Conservation (phyloP, 768 basidiomycete genomes). For the Mycena rebaudengoi region DNA sequence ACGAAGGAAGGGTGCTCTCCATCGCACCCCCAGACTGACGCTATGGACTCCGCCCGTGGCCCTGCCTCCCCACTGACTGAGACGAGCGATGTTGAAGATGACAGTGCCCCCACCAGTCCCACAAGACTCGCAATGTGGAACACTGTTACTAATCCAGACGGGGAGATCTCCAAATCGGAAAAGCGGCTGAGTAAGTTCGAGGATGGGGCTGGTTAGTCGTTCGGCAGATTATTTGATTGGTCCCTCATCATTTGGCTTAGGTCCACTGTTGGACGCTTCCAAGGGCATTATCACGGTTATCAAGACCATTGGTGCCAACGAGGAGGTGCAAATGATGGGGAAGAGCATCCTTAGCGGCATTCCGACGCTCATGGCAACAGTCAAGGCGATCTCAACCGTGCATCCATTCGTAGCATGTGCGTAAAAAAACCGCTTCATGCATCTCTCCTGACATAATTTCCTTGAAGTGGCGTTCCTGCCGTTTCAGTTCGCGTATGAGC, state of each 20-base stretch:
- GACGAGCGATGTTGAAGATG: no score
- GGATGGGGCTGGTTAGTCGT: neutral
- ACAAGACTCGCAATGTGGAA: neutral
- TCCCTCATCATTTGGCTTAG: neutral
- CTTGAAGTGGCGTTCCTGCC: constrained; percentile 6
- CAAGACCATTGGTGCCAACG: constrained; percentile 3
- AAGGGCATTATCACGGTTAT: neutral
- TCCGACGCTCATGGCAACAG: neutral
- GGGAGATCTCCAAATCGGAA: no score
- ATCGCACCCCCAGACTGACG: no score
- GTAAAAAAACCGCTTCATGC: neutral
- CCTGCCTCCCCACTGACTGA: no score
- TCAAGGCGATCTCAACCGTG: neutral
- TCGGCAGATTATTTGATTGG: neutral
- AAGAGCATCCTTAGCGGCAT: neutral
- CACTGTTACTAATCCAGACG: neutral
- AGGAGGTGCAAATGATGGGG: constrained; percentile 8
- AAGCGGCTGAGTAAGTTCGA: neutral
- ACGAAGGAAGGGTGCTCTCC: no score
- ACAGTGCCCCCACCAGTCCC: no score
- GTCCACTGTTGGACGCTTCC: neutral
- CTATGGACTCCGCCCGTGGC: no score
- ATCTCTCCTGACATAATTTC: neutral
- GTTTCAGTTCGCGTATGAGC: constrained; percentile 3
- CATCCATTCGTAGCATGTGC: constrained; percentile 8